Evolutionary conservation across 495 filamentous ascomycete genomes (phyloP), one percentile per base, ranked within the genome.

Genomic region (Beverwykella pulmonaria): DNA sequence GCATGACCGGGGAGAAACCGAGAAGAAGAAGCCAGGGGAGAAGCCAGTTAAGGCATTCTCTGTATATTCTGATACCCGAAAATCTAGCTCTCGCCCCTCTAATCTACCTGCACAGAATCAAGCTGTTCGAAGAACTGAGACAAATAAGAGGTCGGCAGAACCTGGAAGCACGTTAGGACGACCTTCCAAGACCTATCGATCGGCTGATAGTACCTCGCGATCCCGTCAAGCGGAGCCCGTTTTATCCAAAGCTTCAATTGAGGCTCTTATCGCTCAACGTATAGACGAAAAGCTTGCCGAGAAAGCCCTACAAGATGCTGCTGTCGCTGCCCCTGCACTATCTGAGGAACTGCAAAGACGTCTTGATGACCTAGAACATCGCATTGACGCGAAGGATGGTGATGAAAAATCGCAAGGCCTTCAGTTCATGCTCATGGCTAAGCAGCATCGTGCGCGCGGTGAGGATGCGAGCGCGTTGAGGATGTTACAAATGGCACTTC

Each of bases 201-300:
- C 74, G 71, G 46, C 73, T 76, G 59, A 71, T 58, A 20, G 63
- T 63, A 9, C 75, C n/a, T 50, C 59, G 14, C 39, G 68, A 20
- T 36, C 26, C 78, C 44, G 67, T 78, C 15, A 67, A 55, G 53
- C 60, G 1, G 72, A 72, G 25, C 59, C 69, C 4, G 75, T 78
- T 8, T 71, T 96, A 3, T 90, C 89, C 3, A 88, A 90, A 26
- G 87, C 84, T n/a, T 86, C 83, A 59, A 93, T 96, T 41, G 93
- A 97, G 71, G 91, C 92, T 48, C 86, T 97, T 76, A 91, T 98
- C 7, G 90, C 94, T 73, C 89, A 87, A 72, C 96, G 96, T 67
- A 91, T 98, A 0, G 88, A 88, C 48, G 93, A 96, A 73, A 90
- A 94, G 32, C 79, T 98, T 0, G 92, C 92, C 1, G 84, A 88